Evolutionary conservation across 352 stramenopile genomes (phyloP).

Genomic region (Nothophytophthora sp.): DNA sequence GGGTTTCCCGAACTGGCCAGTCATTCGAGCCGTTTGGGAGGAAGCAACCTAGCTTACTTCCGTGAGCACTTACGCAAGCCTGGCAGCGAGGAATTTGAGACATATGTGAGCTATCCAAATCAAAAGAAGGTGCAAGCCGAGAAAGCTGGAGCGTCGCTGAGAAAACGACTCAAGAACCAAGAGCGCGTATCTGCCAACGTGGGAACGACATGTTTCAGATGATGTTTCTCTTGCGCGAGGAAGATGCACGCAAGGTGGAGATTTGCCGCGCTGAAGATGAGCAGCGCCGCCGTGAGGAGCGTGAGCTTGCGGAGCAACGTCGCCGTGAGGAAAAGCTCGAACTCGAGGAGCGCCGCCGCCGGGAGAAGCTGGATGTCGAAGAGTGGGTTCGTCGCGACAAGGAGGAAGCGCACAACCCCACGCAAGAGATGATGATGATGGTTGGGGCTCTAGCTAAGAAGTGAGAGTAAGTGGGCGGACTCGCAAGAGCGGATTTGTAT

Average conservation of each 20-base stretch:
- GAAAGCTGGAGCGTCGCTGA: too few species aligned
- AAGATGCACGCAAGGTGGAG: constrained; percentile 6
- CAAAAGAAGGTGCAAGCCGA: too few species aligned
- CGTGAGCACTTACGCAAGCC: too few species aligned
- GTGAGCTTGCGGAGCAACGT: not conserved
- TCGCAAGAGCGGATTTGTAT: too few species aligned
- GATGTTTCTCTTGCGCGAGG: constrained; percentile 6
- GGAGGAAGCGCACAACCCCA: not conserved
- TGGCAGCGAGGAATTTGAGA: too few species aligned
- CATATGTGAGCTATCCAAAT: too few species aligned
- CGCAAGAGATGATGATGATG: constrained; percentile 1
- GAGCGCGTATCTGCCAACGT: too few species aligned
- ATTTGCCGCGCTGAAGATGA: not conserved
- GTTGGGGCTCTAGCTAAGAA: constrained; percentile 2
- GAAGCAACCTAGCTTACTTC: too few species aligned
- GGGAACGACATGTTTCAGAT: not conserved
- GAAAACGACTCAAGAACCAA: too few species aligned
- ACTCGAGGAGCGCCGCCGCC: constrained; percentile 3
- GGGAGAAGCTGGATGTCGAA: constrained; percentile 3
- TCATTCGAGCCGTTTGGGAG: too few species aligned
- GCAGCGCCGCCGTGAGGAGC: not conserved
- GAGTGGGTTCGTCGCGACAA: constrained; percentile 7
- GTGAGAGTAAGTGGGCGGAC: not conserved
- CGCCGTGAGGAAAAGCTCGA: not conserved
- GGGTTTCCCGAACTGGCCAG: too few species aligned